Evolutionary conservation across 1,284 basidiomycete species (phyloP), one percentile per base, ranked within the genome.

Genomic region (Tetrapyrgos nigripes): DNA sequence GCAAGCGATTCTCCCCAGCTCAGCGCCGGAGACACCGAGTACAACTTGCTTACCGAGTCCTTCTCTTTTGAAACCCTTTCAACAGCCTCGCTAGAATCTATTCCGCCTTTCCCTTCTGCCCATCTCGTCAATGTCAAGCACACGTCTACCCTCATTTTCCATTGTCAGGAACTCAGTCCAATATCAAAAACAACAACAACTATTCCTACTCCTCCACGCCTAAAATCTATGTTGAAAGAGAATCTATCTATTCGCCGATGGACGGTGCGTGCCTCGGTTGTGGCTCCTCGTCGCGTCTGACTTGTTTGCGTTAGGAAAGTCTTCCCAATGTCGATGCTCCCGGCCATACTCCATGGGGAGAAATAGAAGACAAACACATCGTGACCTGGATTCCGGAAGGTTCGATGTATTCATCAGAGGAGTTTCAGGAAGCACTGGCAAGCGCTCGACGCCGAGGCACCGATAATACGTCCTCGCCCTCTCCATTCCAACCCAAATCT

Each of bases 131-230:
- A 61, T 72, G 23, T 54, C 67, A 28, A 63, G 21, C 35, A 45
- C 35, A 50, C 2, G 43, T 37, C 11, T n/a, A 48, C 53, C 24
- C n/a, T 53, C 29, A 17, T 23, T 13, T 27, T 37, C 21, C 21
- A 53, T 24, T n/a, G n/a, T n/a, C n/a, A n/a, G n/a, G 19, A 14
- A 21, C 35, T 23, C 10, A 49, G 31, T 47, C n/a, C 28, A 31
- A 50, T 49, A 45, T 21, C 43, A 19, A 21, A 31, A 8, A 69
- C 70, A 26, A 65, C 70, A 3, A 67, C 80, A 50, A 78, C 82
- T n/a, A 70, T 73, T 27, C 85, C 85, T 9, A 87, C 84, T 0
- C 66, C 73, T n/a, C 83, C 82, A 29, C 79, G 85, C 43, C 74
- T 87, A 61, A 77, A 72, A 52, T 63, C 75, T 50, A 76, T 86